Percentiles rank a stretch among this genome's conserved stretches.
phyloP scores from a whole-genome alignment of 2,329 filamentous ascomycete species.

The Septoria linicola region DNA sequence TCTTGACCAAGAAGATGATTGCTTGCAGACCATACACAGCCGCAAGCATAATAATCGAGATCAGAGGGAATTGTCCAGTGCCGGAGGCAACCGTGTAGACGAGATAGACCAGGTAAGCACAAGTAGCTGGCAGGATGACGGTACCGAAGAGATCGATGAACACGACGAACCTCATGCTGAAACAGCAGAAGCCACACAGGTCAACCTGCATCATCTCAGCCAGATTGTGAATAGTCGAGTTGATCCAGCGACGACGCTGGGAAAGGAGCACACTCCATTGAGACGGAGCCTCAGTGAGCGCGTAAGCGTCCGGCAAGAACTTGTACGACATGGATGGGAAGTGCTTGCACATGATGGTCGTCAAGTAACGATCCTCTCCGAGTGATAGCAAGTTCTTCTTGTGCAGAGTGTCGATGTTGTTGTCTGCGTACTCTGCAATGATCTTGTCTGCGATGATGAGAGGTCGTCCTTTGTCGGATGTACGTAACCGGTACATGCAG shows the following conservation, averaged over 20 bases:
- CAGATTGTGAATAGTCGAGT: constrained; percentile 96
- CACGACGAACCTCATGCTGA: constrained; percentile 98
- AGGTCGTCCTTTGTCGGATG: constrained; percentile 89
- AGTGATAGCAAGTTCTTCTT: constrained; percentile 91
- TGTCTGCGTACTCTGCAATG: constrained; percentile 84
- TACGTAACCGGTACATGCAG: constrained; percentile 96
- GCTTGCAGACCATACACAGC: constrained; percentile 94
- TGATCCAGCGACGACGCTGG: constrained; percentile 99
- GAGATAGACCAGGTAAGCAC: constrained; percentile 84
- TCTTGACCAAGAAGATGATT: constrained; percentile 91
- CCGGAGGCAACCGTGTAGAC: constrained; percentile 73
- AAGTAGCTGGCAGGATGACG: constrained; percentile 83
- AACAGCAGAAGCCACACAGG: constrained; percentile 98
- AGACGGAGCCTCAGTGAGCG: constrained; percentile 89
- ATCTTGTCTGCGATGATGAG: constrained; percentile 88
- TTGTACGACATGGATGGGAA: constrained; percentile 96
- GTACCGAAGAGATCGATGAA: constrained; percentile 92
- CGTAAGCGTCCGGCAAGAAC: constrained; percentile 90
- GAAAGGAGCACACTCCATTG: constrained; percentile 92
- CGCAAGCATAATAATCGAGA: constrained; percentile 85
- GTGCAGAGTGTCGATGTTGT: constrained; percentile 88
- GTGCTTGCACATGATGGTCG: constrained; percentile 96
- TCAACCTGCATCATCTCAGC: constrained; percentile 87
- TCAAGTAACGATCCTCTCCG: constrained; percentile 95
- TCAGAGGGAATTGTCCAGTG: constrained; percentile 73